Base-by-base conservation (phyloP, 2,329 filamentous ascomycete genomes). In the Botrytis squamosa region DNA sequence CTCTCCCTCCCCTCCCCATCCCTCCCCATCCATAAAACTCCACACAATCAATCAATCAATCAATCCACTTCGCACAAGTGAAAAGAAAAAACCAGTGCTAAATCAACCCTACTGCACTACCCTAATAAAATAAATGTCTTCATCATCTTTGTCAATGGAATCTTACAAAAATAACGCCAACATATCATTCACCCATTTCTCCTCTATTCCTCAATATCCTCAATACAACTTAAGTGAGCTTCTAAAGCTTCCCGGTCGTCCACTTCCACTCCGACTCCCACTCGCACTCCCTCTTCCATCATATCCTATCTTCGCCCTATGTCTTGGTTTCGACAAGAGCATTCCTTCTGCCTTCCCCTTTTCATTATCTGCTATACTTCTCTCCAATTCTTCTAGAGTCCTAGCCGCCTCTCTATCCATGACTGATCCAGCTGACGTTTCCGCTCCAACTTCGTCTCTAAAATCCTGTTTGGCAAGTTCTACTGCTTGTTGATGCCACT, bases 401-500 rank as follows among this genome's bases (percentile, higher is more conserved):
- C 73, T 63, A 7, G 72, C 71, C 18, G 76, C 77, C 38, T 74
- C 76, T n/a, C 77, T 46, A 25, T 74, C 64, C 75, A 79, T 78
- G 25, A 72, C 73, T 44, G 66, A 70, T 8, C 79, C 79, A 44
- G 79, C 74, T 42, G 75, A 73, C 10, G 79, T 80, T 67, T 78
- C 75, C 38, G 76, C 74, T 10, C 79, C 77, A 36, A 81, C 77
- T 44, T 83, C 81, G 10, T 78, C 78, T 71, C 82, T 81, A 42
- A 82, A 82, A 25, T 82, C 81, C 69, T 79, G 77, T 72, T 82
- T 82, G 3, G 83, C 84, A 71, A 81, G 78, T 10, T 80, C 79
- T 16, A 83, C 74, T 44, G 83, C 82, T 20, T 83, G 83, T 49
- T 81, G 80, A 74, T 87, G 86, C 93, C 95, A 97, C 73, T 91